Conservation (phyloP, 1,139 yeast genomes). For the Scheffersomyces parashehatae region DNA sequence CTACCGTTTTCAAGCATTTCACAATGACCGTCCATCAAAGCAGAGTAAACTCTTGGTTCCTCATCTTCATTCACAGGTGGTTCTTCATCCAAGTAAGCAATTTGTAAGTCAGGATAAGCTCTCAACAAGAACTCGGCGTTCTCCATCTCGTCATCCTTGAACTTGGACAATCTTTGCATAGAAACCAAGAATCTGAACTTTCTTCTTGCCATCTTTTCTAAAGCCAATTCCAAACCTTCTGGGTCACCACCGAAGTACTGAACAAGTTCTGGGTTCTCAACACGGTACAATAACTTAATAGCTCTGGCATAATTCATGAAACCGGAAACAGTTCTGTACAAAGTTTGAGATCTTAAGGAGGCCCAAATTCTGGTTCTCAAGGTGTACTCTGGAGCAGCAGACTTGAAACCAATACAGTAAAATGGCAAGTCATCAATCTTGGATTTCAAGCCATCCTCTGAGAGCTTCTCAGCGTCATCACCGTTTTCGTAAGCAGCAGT, state of each 20-base stretch:
- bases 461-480: conserved; percentile 61
- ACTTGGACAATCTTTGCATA: conserved; percentile 97
- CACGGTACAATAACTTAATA: conserved; percentile 93
- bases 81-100: conserved; percentile 96
- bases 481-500: conserved; percentile 82
- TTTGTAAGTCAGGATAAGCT: conserved; percentile 98
- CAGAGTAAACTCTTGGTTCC: conserved; percentile 95
- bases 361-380: conserved; percentile 99
- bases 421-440: conserved; percentile 97
- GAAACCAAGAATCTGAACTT: conserved; percentile 96
- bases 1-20: conserved; percentile 97
- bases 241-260: conserved; percentile 99
- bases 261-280: conserved; percentile 98
- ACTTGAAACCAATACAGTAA: conserved; percentile 98
- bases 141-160: conserved; percentile 96
- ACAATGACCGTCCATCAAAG: conserved; percentile 97
- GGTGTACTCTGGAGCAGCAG: conserved; percentile 99
- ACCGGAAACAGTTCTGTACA: conserved; percentile 98
- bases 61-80: conserved; percentile 89
- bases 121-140: conserved; percentile 96
- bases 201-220: conserved; percentile 99
- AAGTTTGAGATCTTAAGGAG: conserved; percentile 94
- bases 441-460: conserved; percentile 75
- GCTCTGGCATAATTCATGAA: conserved; percentile 99
- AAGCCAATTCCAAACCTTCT: conserved; percentile 90